Percentiles rank a stretch among this genome's conserved stretches.
These are phyloP conservation scores for Lasiodiplodia theobromae DNA, from an alignment of 2,329 filamentous ascomycete species.

Conservation along the genomic window DNA sequence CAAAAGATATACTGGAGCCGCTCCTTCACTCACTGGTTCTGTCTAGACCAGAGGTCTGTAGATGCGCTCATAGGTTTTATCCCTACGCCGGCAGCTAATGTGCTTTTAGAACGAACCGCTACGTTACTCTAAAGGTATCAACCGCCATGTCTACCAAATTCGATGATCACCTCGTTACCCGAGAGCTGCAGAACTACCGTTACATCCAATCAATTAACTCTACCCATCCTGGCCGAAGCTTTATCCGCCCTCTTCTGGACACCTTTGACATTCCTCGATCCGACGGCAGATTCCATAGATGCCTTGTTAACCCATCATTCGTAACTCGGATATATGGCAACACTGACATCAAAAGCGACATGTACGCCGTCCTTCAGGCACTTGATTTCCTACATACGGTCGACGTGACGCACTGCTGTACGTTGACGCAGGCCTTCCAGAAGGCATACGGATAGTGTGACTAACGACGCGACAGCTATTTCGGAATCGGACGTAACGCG, in stretches of 20 bases:
- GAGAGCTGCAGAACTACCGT: background rate
- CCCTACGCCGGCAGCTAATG: background rate
- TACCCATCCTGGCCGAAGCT: background rate
- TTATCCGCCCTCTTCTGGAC: background rate
- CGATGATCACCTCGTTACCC: background rate
- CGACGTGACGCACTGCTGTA: background rate
- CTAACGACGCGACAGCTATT: background rate
- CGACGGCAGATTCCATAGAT: background rate
- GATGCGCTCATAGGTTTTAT: background rate
- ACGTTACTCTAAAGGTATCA: background rate
- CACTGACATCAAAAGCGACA: background rate
- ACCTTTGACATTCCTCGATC: slow-evolving; percentile 1
- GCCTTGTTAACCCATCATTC: background rate
- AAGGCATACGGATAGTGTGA: background rate
- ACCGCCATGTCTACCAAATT: background rate
- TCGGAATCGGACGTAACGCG: background rate
- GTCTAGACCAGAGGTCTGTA: background rate
- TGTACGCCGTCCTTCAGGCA: background rate
- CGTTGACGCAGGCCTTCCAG: background rate
- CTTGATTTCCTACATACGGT: background rate
- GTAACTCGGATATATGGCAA: background rate
- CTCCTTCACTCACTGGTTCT: background rate
- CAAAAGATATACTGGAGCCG: background rate
- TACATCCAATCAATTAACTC: background rate
- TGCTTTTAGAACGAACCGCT: background rate